Conservation (phyloP, 2,329 filamentous ascomycete genomes). For the Cercospora sp. region DNA sequence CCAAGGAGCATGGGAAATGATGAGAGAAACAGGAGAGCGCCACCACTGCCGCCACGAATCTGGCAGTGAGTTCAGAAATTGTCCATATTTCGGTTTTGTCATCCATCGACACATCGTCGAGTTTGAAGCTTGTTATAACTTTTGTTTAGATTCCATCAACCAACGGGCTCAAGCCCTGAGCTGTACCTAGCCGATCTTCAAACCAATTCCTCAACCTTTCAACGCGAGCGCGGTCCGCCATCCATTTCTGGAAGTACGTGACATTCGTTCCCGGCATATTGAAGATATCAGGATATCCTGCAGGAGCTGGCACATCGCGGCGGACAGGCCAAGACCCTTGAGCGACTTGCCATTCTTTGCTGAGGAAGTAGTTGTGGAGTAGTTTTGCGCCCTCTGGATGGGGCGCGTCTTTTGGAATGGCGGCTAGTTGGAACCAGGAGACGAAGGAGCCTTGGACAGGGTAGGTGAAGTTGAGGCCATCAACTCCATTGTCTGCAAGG, state of each 20-base stretch:
- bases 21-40: neutral
- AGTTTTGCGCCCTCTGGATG: conserved; percentile 1
- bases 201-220: neutral
- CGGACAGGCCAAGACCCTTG: neutral
- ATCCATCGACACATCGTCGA: neutral
- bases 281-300: neutral
- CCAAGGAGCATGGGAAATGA: conserved; percentile 13
- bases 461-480: neutral
- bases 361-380: neutral
- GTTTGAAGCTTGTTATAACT: neutral
- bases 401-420: neutral
- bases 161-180: neutral
- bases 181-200: neutral
- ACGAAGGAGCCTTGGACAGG: neutral
- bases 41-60: neutral
- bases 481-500: neutral
- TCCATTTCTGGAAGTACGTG: neutral
- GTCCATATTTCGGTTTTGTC: neutral
- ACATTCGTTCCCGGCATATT: neutral
- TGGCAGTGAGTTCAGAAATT: neutral
- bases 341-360: conserved; percentile 4
- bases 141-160: conserved; percentile 2
- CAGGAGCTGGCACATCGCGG: neutral
- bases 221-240: neutral
- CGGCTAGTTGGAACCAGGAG: conserved; percentile 5